Percentiles rank a stretch among this genome's conserved stretches.
Evolutionary conservation across 2,329 filamentous ascomycete species (phyloP).

Genomic region (Fusarium oxysporum): DNA sequence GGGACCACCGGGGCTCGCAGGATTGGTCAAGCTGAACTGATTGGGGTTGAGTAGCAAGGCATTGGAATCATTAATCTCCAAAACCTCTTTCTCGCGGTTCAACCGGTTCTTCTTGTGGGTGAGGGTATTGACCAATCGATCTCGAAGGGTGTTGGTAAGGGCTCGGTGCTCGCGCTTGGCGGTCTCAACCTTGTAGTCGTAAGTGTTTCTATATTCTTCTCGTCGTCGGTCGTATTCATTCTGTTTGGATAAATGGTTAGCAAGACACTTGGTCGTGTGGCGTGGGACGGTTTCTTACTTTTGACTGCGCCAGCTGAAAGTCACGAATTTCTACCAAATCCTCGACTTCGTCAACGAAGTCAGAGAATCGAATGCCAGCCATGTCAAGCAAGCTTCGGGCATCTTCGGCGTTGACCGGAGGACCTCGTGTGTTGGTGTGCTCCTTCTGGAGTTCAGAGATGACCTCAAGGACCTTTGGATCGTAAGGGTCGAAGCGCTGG

Average conservation of each 20-base stretch:
- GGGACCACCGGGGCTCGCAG: constrained; percentile 71
- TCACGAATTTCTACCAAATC: constrained; percentile 90
- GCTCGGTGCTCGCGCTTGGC: constrained; percentile 71
- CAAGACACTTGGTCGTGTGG: constrained; percentile 1
- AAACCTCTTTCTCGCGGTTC: constrained; percentile 73
- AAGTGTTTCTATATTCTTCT: constrained; percentile 68
- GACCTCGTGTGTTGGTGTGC: constrained; percentile 60
- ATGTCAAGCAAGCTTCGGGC: constrained; percentile 73
- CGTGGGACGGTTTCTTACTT: constrained; percentile 67
- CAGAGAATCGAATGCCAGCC: constrained; percentile 85
- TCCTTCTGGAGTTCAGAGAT: constrained; percentile 72
- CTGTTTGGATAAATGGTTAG: constrained; percentile 52
- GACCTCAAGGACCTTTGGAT: constrained; percentile 76
- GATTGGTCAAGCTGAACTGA: constrained; percentile 75
- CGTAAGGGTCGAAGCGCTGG: constrained; percentile 85
- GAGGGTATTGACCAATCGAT: constrained; percentile 75
- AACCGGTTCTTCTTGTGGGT: constrained; percentile 73
- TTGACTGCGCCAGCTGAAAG: constrained; percentile 81
- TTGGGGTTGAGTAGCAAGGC: constrained; percentile 75
- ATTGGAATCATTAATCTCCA: constrained; percentile 75
- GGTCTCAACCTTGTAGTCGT: constrained; percentile 71
- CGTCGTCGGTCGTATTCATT: constrained; percentile 72
- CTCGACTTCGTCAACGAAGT: constrained; percentile 88
- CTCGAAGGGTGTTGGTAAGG: constrained; percentile 70
- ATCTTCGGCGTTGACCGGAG: constrained; percentile 53